Conservation (phyloP, 805 yeast species). For the Ogataea philodendri region DNA sequence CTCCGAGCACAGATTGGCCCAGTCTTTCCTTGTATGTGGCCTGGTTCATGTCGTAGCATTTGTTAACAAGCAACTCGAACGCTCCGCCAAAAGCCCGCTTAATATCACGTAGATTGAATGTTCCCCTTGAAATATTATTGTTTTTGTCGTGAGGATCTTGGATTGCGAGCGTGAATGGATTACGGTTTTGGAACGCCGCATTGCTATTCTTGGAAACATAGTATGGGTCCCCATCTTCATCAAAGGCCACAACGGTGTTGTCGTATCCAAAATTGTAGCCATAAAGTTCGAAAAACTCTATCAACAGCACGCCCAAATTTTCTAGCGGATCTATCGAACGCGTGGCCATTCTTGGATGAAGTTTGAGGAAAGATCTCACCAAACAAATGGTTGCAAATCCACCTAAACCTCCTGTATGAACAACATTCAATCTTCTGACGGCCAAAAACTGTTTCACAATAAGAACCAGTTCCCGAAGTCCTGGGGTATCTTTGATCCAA, state of each 20-base stretch:
- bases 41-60: constrained; percentile 68
- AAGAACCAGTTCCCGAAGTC: constrained; percentile 76
- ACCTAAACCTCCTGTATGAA: constrained; percentile 91
- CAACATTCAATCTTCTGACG: constrained; percentile 76
- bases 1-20: constrained; percentile 76
- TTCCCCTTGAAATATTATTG: constrained; percentile 85
- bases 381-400: constrained; percentile 91
- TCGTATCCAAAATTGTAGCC: constrained; percentile 90
- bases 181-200: constrained; percentile 41
- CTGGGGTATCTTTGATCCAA: constrained; percentile 76
- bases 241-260: constrained; percentile 65
- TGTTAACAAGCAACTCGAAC: constrained; percentile 67
- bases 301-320: constrained; percentile 80
- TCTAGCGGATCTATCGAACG: constrained; percentile 63
- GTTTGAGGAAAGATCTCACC: constrained; percentile 69
- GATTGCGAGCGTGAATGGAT: constrained; percentile 65
- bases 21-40: constrained; percentile 64
- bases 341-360: constrained; percentile 77
- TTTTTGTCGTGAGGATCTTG: constrained; percentile 84
- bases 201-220: constrained; percentile 57
- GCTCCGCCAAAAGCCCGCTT: constrained; percentile 90
- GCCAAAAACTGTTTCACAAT: constrained; percentile 82
- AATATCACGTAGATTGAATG: constrained; percentile 74
- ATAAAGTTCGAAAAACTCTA: constrained; percentile 89
- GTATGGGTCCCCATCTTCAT: constrained; percentile 49